Conservation (phyloP, 495 filamentous ascomycete species). For the Usnea hakonensis region DNA sequence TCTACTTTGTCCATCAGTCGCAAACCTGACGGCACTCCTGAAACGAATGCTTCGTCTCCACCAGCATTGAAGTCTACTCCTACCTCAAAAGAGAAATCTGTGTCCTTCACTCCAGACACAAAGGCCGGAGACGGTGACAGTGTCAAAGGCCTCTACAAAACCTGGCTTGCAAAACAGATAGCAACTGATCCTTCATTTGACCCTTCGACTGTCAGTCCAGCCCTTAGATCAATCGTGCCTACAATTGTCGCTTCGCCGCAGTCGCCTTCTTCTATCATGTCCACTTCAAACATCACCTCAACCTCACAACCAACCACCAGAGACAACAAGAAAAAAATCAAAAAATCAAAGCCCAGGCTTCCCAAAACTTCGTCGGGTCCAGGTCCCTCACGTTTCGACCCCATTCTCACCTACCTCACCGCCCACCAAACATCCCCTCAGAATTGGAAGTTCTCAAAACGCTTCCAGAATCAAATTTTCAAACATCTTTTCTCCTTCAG, state of each 20-base stretch:
- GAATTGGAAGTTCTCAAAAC: constrained; percentile 91
- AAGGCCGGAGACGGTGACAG: constrained; percentile 53
- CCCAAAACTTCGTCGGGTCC: constrained; percentile 20
- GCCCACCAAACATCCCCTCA: constrained; percentile 57
- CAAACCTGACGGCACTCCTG: constrained; percentile 1
- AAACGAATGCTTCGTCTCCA: constrained; percentile 24
- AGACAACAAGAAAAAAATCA: constrained; percentile 31
- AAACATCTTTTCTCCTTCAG: constrained; percentile 68
- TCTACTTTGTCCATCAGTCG: background rate
- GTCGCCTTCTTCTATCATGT: background rate
- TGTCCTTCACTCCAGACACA: constrained; percentile 66
- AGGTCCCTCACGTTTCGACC: constrained; percentile 35
- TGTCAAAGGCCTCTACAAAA: constrained; percentile 38
- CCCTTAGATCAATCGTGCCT: constrained; percentile 13
- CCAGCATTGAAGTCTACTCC: constrained; percentile 2
- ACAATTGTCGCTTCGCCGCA: background rate
- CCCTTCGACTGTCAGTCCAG: constrained; percentile 21
- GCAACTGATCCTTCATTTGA: constrained; percentile 24
- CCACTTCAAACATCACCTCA: constrained; percentile 1
- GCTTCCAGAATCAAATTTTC: constrained; percentile 70
- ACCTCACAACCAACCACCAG: constrained; percentile 15
- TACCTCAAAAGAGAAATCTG: constrained; percentile 47
- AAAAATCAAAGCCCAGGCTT: constrained; percentile 23
- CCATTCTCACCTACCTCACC: constrained; percentile 64
- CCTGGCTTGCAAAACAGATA: constrained; percentile 37